phyloP scores from a whole-genome alignment of 2,329 filamentous ascomycete species.

The Didymella segeticola region DNA sequence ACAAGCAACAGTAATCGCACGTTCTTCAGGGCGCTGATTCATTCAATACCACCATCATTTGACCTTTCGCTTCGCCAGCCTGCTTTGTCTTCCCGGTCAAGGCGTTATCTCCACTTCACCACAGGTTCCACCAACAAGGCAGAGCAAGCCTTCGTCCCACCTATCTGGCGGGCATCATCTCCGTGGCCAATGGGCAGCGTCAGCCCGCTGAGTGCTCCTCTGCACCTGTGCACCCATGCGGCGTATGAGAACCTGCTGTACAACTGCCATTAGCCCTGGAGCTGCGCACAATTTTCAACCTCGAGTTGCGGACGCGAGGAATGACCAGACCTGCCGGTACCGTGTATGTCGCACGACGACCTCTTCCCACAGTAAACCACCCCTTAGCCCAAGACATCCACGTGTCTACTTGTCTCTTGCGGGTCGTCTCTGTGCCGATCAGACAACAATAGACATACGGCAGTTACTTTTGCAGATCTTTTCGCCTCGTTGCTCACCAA shows the following conservation, averaged over 20 bases:
- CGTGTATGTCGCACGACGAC: not conserved
- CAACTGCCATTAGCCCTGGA: conserved; percentile 6
- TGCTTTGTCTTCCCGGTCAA: not conserved
- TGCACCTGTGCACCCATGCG: not conserved
- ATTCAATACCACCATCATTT: not conserved
- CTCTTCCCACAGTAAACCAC: not conserved
- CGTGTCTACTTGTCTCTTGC: not conserved
- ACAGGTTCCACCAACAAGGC: not conserved
- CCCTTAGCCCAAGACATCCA: not conserved
- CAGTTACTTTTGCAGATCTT: not conserved
- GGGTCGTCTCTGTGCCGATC: not conserved
- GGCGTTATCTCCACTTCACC: not conserved
- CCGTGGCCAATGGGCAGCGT: conserved; percentile 2
- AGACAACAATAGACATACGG: not conserved
- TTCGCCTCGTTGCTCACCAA: not conserved
- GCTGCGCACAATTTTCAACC: not conserved
- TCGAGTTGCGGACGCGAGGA: not conserved
- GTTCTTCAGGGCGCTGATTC: conserved; percentile 4
- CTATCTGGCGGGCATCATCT: not conserved
- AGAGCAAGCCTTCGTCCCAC: not conserved
- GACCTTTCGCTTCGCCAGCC: not conserved
- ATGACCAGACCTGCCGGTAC: not conserved
- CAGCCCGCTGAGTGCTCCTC: not conserved
- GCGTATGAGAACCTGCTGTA: not conserved
- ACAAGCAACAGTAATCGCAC: conserved; percentile 27